A percentile compares a stretch with the other conserved stretches of the same genome.
Evolutionary conservation across 2,329 filamentous ascomycete genomes (phyloP).

Genomic region (Microdochium paspali): DNA sequence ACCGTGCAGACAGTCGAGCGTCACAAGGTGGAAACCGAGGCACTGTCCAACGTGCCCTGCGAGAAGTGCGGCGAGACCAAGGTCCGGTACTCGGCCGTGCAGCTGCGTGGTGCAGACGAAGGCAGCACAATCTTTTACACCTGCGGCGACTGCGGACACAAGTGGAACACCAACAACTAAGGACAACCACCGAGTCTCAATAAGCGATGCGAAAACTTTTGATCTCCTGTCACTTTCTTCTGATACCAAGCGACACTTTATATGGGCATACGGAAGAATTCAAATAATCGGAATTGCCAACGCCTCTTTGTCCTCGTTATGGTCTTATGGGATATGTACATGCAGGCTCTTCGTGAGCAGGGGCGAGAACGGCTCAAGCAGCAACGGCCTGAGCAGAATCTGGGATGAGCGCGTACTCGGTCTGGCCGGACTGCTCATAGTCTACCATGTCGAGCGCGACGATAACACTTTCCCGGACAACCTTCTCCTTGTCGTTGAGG

Average conservation of each 20-base stretch:
- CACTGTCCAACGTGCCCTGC: slow-evolving; percentile 56
- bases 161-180: slow-evolving; percentile 50
- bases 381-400: slow-evolving; percentile 37
- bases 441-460: slow-evolving; percentile 98
- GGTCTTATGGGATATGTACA: background rate
- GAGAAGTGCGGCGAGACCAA: slow-evolving; percentile 72
- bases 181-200: background rate
- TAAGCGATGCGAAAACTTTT: background rate
- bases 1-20: slow-evolving; percentile 73
- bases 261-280: too few relatives aligned
- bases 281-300: background rate
- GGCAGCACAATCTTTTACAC: slow-evolving; percentile 86
- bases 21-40: slow-evolving; percentile 68
- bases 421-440: slow-evolving; percentile 80
- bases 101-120: slow-evolving; percentile 89
- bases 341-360: slow-evolving; percentile 1
- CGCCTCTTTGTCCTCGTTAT: background rate
- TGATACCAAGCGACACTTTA: background rate
- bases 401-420: slow-evolving; percentile 88
- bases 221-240: background rate
- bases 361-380: slow-evolving; percentile 13
- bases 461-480: slow-evolving; percentile 89
- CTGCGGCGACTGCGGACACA: slow-evolving; percentile 71
- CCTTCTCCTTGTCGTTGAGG: slow-evolving; percentile 81
- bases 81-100: slow-evolving; percentile 76